Evolutionary conservation across 192 early-diverging fungal species (phyloP).

Genomic region (Chytriomyces hyalinus): DNA sequence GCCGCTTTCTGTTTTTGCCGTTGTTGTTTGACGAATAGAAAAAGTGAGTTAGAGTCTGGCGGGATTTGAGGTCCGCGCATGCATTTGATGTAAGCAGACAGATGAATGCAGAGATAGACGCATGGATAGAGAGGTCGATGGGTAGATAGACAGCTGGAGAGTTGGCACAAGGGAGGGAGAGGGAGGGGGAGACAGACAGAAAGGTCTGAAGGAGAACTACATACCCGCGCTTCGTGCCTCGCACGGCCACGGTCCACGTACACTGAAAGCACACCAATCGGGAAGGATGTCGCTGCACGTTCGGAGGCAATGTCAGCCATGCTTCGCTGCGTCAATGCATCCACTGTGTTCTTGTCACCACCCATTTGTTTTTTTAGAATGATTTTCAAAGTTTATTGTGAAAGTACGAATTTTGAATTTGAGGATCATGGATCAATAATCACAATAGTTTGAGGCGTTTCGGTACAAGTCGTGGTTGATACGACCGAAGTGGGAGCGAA

Average conservation of each 20-base stretch:
- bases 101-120: background rate
- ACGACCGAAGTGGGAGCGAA: background rate
- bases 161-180: constrained; percentile 78
- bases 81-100: constrained; percentile 67
- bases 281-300: constrained; percentile 75
- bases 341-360: background rate
- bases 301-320: constrained; percentile 65
- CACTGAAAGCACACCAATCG: constrained; percentile 79
- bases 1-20: background rate
- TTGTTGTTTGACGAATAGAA: background rate
- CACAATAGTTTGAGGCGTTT: background rate
- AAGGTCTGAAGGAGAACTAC: constrained; percentile 77
- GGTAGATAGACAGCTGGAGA: constrained; percentile 66
- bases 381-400: background rate
- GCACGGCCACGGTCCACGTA: constrained; percentile 81
- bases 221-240: constrained; percentile 59
- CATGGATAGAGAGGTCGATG: too few species aligned
- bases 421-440: background rate
- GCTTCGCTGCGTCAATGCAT: background rate
- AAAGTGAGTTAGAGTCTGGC: background rate
- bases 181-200: constrained; percentile 69
- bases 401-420: too few species aligned
- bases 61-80: constrained; percentile 65
- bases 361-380: background rate
- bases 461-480: background rate